These are phyloP conservation scores for Pichia californica DNA, from an alignment of 805 yeast species.

Conservation along the genomic window DNA sequence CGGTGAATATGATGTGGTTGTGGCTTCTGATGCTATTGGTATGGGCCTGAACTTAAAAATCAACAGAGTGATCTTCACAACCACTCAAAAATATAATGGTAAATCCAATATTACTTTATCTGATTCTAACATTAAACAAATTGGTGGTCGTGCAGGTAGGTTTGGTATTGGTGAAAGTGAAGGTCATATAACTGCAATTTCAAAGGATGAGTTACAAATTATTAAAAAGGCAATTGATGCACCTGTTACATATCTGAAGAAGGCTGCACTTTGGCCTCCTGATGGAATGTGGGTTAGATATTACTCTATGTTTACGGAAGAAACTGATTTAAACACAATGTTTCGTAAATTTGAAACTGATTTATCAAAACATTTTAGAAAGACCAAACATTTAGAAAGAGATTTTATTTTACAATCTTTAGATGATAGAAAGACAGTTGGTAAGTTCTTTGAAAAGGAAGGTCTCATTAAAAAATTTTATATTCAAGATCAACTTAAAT, in stretches of 20 bases:
- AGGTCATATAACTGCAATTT: slow-evolving; percentile 53
- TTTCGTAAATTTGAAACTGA: slow-evolving; percentile 43
- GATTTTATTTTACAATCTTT: slow-evolving; percentile 26
- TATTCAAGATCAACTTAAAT: slow-evolving; percentile 28
- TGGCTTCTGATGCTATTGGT: slow-evolving; percentile 96
- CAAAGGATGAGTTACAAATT: slow-evolving; percentile 35
- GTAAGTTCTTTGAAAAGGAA: slow-evolving; percentile 23
- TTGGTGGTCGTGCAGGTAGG: slow-evolving; percentile 95
- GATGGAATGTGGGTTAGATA: slow-evolving; percentile 61
- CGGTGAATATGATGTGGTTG: slow-evolving; percentile 75
- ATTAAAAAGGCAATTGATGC: slow-evolving; percentile 43
- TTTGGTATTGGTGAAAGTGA: slow-evolving; percentile 35
- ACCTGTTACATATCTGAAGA: slow-evolving; percentile 44
- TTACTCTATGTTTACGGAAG: slow-evolving; percentile 52
- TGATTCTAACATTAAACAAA: slow-evolving; percentile 74
- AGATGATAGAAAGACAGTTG: slow-evolving; percentile 20
- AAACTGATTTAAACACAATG: slow-evolving; percentile 40
- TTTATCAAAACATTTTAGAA: slow-evolving; percentile 20
- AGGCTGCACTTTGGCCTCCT: slow-evolving; percentile 80
- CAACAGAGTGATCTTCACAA: slow-evolving; percentile 69
- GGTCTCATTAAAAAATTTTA: slow-evolving; percentile 20
- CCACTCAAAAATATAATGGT: slow-evolving; percentile 69
- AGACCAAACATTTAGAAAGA: slow-evolving; percentile 11
- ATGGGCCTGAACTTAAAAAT: slow-evolving; percentile 93
- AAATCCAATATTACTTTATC: slow-evolving; percentile 39